Evolutionary conservation across 176 grass and related monocot genomes (phyloP).

Genomic region (Hsuehochloa calcarea): DNA sequence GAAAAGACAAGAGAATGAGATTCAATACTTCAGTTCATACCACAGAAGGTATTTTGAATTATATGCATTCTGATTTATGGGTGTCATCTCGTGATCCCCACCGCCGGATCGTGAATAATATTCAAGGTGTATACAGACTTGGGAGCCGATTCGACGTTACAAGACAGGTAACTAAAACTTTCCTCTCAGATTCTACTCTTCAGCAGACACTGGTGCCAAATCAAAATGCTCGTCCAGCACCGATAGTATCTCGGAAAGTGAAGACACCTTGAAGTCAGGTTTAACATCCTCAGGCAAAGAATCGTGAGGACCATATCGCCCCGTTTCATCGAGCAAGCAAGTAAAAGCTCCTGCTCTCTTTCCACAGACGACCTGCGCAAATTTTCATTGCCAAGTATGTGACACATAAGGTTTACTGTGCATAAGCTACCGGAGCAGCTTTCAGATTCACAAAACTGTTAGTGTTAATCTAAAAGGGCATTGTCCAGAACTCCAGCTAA

Average conservation of each 20-base stretch:
- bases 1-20: no score
- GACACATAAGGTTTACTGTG: not conserved
- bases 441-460: not conserved
- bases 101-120: conserved; percentile 29
- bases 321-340: conserved; percentile 92
- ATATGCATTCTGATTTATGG: no score
- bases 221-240: conserved; percentile 71
- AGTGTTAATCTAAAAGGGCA: not conserved
- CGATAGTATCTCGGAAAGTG: conserved; percentile 52
- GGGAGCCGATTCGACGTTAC: not conserved
- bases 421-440: not conserved
- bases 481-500: not conserved
- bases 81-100: no score
- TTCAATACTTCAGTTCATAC: no score
- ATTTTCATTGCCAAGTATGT: not conserved
- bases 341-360: conserved; percentile 86
- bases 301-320: conserved; percentile 49
- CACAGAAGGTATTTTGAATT: no score
- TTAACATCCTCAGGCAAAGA: conserved; percentile 51
- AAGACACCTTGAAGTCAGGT: conserved; percentile 86
- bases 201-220: conserved; percentile 34
- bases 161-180: not conserved
- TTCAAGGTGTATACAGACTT: not conserved
- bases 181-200: conserved; percentile 42
- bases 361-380: conserved; percentile 67